Percentiles rank a stretch among this genome's conserved stretches.
These are phyloP conservation scores for Gynandropsis gynandra DNA, from an alignment of 345 rosid genomes.

Conservation along the genomic window DNA sequence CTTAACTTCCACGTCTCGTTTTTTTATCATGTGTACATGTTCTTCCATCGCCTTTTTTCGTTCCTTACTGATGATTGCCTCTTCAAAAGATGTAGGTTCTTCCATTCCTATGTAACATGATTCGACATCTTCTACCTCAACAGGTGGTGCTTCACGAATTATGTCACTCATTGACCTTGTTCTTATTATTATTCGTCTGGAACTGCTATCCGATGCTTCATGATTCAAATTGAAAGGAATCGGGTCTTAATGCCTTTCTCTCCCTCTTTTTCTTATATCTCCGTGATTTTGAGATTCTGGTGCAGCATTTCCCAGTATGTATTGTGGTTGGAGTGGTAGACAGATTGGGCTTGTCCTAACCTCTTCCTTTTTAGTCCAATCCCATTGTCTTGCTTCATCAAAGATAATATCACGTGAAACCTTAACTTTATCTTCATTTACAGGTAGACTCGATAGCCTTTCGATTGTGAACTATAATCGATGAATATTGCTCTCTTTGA, in stretches of 20 bases:
- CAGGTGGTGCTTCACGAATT: no score
- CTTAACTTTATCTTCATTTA: neutral
- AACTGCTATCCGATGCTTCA: no score
- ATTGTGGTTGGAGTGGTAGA: no score
- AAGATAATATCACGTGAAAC: no score
- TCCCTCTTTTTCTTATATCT: no score
- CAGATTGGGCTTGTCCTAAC: neutral
- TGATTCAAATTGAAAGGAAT: no score
- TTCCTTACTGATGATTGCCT: neutral
- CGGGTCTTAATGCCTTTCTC: no score
- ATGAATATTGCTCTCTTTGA: neutral
- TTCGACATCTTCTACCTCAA: neutral
- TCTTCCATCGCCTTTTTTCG: neutral
- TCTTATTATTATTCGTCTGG: no score
- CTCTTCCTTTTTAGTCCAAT: neutral
- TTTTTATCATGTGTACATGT: neutral
- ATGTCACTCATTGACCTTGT: no score
- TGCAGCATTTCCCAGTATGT: no score
- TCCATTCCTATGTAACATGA: neutral
- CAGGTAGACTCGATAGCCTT: neutral
- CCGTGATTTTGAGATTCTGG: no score
- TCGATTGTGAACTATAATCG: neutral
- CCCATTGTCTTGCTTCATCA: no score
- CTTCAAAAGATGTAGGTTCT: neutral
- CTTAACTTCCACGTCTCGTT: neutral